Evolutionary conservation across 495 filamentous ascomycete species (phyloP).

Genomic region (Terfezia boudieri): DNA sequence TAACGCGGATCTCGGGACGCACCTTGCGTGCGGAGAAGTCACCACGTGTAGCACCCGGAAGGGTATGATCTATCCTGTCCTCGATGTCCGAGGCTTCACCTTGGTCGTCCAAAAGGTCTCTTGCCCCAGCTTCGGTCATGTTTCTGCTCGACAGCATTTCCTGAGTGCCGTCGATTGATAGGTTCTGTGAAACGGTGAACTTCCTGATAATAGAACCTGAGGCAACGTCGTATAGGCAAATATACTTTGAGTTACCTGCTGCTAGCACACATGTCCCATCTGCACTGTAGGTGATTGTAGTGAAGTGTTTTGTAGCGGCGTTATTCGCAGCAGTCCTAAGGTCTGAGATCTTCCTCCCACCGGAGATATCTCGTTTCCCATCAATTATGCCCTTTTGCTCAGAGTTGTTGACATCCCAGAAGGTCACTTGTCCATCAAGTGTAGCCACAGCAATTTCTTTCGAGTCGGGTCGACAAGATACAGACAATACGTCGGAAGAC

Average conservation of each 20-base stretch:
- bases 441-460: conserved; percentile 78
- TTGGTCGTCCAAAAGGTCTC: conserved; percentile 57
- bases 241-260: conserved; percentile 88
- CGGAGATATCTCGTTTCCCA: conserved; percentile 75
- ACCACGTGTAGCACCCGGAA: conserved; percentile 75
- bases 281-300: conserved; percentile 64
- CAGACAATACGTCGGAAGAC: conserved; percentile 67
- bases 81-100: conserved; percentile 79
- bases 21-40: conserved; percentile 56
- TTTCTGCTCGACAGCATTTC: conserved; percentile 84
- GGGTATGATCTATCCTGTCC: conserved; percentile 53
- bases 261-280: conserved; percentile 81
- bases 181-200: conserved; percentile 80
- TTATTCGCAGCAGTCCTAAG: conserved; percentile 77
- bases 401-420: conserved; percentile 80
- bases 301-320: conserved; percentile 73
- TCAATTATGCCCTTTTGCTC: conserved; percentile 63
- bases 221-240: conserved; percentile 78
- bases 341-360: conserved; percentile 68
- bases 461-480: conserved; percentile 76
- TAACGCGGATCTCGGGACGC: conserved; percentile 67
- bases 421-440: conserved; percentile 77
- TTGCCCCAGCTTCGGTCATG: conserved; percentile 74
- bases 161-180: conserved; percentile 83
- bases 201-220: conserved; percentile 84